Percentiles rank a stretch among this genome's conserved stretches.
Conservation (phyloP, 352 stramenopile genomes). For the Phytophthora pseudosyringae region DNA sequence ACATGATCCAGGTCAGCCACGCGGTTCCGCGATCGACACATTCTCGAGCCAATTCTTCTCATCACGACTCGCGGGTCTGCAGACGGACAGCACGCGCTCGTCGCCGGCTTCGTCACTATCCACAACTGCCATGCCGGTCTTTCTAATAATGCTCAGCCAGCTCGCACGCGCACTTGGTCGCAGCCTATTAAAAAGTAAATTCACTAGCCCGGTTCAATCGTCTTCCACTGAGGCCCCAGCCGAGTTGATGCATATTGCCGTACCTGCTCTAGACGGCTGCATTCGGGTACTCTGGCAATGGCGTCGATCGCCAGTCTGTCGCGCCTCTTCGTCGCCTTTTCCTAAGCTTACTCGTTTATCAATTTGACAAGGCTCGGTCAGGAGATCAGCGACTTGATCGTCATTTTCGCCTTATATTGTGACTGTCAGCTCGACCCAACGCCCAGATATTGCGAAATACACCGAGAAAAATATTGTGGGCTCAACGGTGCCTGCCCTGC, state of each 20-base stretch:
- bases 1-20: slow-evolving; percentile 6
- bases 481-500: slow-evolving; percentile 25
- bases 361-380: slow-evolving; percentile 13
- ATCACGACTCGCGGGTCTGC: not conserved
- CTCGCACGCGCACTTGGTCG: no score
- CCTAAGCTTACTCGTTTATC: slow-evolving; percentile 13
- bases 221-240: no score
- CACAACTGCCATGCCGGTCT: slow-evolving; percentile 15
- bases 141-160: slow-evolving; percentile 14
- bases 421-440: slow-evolving; percentile 20
- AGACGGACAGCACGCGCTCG: slow-evolving; percentile 6
- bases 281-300: slow-evolving; percentile 26
- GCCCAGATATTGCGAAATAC: slow-evolving; percentile 33
- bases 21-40: slow-evolving; percentile 2
- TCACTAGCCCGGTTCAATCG: no score
- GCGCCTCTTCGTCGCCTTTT: slow-evolving; percentile 19
- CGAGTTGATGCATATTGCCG: no score
- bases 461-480: slow-evolving; percentile 15
- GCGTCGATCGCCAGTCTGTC: slow-evolving; percentile 17
- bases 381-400: slow-evolving; percentile 19
- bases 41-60: slow-evolving; percentile 4
- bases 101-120: slow-evolving; percentile 2
- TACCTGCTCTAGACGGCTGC: no score
- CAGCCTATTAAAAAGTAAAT: no score
- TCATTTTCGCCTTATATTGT: slow-evolving; percentile 14